Base-by-base conservation (phyloP, 768 basidiomycete genomes). In the Rubroboletus pulcherrimus region DNA sequence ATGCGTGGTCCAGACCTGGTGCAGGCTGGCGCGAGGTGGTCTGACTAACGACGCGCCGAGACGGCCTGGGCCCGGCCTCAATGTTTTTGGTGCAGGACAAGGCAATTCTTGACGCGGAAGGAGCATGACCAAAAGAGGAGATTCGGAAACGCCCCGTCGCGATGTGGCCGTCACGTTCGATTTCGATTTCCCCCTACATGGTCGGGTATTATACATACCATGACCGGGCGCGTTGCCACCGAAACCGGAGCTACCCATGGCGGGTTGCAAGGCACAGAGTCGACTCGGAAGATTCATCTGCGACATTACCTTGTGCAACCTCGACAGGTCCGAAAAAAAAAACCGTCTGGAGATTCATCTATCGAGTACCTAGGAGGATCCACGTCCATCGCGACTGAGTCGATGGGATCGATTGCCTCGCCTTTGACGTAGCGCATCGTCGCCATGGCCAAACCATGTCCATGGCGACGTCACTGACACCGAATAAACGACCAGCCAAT, bases 131-230 rank as follows among this genome's bases (percentile, higher is more conserved):
- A 29, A 12, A 49, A 38, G 7, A 37, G 58, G 63, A 7, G 73
- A 78, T n/a, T n/a, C n/a, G n/a, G n/a, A n/a, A n/a, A n/a, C n/a
- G n/a, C n/a, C n/a, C n/a, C n/a, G n/a, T 83, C 72, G 76, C 7
- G 81, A 78, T 45, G 74, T 82, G 30, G 79, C 80, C 0, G 77
- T 77, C 1, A 67, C 80, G 35, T 81, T 78, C 56, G 75, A 77
- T 35, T 81, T 75, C 42, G 82, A 81, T 59, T 82, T 83, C 68
- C 81, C 78, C 69, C 65, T 83, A 17, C 81, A 81, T 66, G 78
- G 74, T 68, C 26, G 26, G 67, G 62, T 49, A 38, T 58, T 37
- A 35, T 48, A 21, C 35, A 37, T 15, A 21, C 51, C 17, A 44
- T 8, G 48, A 31, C 34, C 30, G 12, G 35, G 35, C 26, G 49